Percentiles rank a stretch among this genome's conserved stretches.
phyloP scores from a whole-genome alignment of 441 rosid species.

The Jatropha podagrica region DNA sequence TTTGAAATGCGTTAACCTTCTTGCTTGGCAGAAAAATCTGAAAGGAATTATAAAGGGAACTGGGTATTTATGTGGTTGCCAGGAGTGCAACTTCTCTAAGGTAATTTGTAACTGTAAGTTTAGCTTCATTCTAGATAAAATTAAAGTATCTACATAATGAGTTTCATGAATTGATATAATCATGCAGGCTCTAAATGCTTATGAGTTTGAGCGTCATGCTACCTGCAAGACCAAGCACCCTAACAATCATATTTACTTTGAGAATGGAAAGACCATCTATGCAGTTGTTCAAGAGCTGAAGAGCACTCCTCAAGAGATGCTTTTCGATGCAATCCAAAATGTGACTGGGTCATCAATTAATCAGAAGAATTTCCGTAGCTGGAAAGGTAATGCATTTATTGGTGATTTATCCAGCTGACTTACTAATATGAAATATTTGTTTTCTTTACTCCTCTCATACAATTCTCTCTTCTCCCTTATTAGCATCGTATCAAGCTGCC shows the following conservation, averaged over 20 bases:
- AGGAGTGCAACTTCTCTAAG: slow-evolving; percentile 56
- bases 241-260: slow-evolving; percentile 70
- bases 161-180: slow-evolving; percentile 6
- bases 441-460: slow-evolving; percentile 5
- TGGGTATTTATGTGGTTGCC: slow-evolving; percentile 68
- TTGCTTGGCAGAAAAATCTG: slow-evolving; percentile 43
- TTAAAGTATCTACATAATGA: not conserved
- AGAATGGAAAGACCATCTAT: slow-evolving; percentile 70
- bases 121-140: not conserved
- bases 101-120: slow-evolving; percentile 27
- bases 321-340: slow-evolving; percentile 59
- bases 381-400: slow-evolving; percentile 53
- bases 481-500: slow-evolving; percentile 70
- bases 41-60: slow-evolving; percentile 51
- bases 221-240: slow-evolving; percentile 83
- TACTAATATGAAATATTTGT: not conserved
- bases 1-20: slow-evolving; percentile 20
- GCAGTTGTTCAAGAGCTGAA: slow-evolving; percentile 70
- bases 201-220: slow-evolving; percentile 77
- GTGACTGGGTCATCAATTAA: slow-evolving; percentile 61
- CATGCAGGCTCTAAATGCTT: slow-evolving; percentile 60
- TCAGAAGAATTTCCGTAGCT: slow-evolving; percentile 56
- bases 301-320: slow-evolving; percentile 56
- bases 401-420: not conserved
- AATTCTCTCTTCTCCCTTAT: slow-evolving; percentile 5